Base-by-base conservation (phyloP, 345 rosid genomes). In the Gynandropsis gynandra region DNA sequence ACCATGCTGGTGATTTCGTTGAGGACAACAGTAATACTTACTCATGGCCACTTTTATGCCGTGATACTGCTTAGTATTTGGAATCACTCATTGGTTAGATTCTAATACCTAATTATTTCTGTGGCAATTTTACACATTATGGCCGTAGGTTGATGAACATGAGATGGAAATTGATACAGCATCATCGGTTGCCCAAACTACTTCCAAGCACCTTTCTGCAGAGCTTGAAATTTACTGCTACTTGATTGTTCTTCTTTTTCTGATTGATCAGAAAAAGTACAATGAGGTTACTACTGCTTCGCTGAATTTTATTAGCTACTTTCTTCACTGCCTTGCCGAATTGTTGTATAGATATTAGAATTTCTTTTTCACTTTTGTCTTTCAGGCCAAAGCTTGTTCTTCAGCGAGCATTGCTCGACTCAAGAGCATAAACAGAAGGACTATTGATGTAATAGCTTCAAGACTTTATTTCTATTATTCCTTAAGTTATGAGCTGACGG, bases 101-200 rank as follows among this genome's bases (percentile, higher is more conserved):
- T n/a, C n/a, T n/a, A n/a, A n/a, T n/a, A n/a, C n/a, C n/a, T n/a
- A n/a, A n/a, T n/a, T n/a, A n/a, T n/a, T n/a, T n/a, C n/a, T n/a
- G n/a, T 42, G 17, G 50, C 4, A 8, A 8, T 51, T 46, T 12
- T 17, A 11, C 33, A 0, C 33, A 7, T 13, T 11, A 21, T 57
- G 59, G 35, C 31, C 48, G 54, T 47, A 82, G 95, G 78, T 73
- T 41, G 79, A 80, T 72, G 94, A 75, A 45, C 90, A 74, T 57
- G 94, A 83, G 40, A 83, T 86, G 97, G 94, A 85, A 80, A 90
- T 86, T 56, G 97, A 85, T 64, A 76, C 81, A 2, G 90, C 85
- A 0, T 72, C 84, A 16, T 76, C 86, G 0, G 71, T 48, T 58
- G 47, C 65, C 2, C 80, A 74, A 67, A 67, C 77, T 69, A 59